Conservation (phyloP, 805 yeast species). For the Candida corydali region DNA sequence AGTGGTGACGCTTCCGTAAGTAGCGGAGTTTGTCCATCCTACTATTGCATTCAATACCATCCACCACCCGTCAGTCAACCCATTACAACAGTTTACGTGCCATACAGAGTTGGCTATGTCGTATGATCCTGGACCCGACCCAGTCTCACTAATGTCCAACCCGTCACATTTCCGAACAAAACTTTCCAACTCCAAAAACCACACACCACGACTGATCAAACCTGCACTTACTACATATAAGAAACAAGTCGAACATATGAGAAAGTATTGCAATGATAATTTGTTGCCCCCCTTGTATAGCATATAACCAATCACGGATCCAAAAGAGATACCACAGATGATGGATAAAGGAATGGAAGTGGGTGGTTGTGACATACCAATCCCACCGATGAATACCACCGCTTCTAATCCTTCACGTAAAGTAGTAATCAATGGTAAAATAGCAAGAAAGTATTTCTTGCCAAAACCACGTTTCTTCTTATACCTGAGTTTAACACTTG, state of each 20-base stretch:
- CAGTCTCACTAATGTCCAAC: constrained; percentile 80
- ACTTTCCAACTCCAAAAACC: constrained; percentile 81
- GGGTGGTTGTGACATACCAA: constrained; percentile 64
- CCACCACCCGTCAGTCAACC: constrained; percentile 89
- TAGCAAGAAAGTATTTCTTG: constrained; percentile 64
- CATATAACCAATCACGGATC: constrained; percentile 58
- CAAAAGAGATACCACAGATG: constrained; percentile 52
- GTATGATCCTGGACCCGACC: constrained; percentile 91
- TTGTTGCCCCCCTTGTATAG: constrained; percentile 79
- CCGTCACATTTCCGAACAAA: constrained; percentile 76
- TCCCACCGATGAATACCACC: constrained; percentile 86
- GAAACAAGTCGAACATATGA: constrained; percentile 73
- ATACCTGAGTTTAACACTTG: neutral
- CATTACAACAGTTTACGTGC: constrained; percentile 95
- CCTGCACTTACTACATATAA: constrained; percentile 86
- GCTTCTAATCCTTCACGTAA: constrained; percentile 90
- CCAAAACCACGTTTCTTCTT: constrained; percentile 22
- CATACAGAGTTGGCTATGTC: constrained; percentile 76
- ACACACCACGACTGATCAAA: constrained; percentile 76
- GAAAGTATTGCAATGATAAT: constrained; percentile 67
- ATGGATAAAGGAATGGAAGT: constrained; percentile 55
- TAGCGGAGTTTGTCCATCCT: constrained; percentile 95
- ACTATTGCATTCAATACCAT: constrained; percentile 83
- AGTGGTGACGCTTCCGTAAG: constrained; percentile 78
- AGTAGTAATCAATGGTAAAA: constrained; percentile 81